Percentiles rank a stretch among this genome's conserved stretches.
phyloP scores from a whole-genome alignment of 305 asterid genomes.

The Ilex paraguariensis region DNA sequence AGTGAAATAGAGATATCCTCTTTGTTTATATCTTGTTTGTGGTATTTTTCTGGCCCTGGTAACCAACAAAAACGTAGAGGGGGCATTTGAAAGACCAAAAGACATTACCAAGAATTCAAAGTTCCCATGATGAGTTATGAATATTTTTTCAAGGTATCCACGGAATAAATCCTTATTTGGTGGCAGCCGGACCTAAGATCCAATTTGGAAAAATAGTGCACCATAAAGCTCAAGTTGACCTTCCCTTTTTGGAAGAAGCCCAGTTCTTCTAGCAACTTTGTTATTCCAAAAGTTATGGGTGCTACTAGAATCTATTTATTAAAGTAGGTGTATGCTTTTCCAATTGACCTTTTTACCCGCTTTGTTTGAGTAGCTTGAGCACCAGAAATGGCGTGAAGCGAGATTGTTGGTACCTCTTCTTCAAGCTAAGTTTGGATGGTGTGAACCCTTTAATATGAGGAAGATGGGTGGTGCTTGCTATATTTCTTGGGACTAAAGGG shows the following conservation, averaged over 20 bases:
- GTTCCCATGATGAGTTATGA: neutral
- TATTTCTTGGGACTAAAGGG: neutral
- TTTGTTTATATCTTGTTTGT: too few relatives aligned
- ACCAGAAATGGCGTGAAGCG: neutral
- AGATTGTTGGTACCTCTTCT: neutral
- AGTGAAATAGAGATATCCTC: too few relatives aligned
- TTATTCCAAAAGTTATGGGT: neutral
- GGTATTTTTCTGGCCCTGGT: too few relatives aligned
- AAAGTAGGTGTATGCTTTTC: neutral
- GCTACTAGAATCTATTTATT: neutral
- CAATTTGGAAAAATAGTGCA: neutral
- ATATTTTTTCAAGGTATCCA: neutral
- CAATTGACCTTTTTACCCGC: neutral
- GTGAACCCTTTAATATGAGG: neutral
- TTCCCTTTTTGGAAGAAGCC: too few relatives aligned
- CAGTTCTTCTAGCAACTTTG: too few relatives aligned
- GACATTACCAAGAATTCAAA: slow-evolving; percentile 3
- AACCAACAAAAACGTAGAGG: neutral
- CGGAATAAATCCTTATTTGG: neutral
- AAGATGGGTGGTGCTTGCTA: too few relatives aligned
- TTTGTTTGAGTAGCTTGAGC: neutral
- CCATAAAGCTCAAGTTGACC: neutral
- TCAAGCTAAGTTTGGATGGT: neutral
- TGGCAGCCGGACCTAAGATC: neutral
- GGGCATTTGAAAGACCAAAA: neutral